Evolutionary conservation across 345 rosid species (phyloP), one percentile per base, ranked within the genome.

Genomic region (Murraya koenigii): DNA sequence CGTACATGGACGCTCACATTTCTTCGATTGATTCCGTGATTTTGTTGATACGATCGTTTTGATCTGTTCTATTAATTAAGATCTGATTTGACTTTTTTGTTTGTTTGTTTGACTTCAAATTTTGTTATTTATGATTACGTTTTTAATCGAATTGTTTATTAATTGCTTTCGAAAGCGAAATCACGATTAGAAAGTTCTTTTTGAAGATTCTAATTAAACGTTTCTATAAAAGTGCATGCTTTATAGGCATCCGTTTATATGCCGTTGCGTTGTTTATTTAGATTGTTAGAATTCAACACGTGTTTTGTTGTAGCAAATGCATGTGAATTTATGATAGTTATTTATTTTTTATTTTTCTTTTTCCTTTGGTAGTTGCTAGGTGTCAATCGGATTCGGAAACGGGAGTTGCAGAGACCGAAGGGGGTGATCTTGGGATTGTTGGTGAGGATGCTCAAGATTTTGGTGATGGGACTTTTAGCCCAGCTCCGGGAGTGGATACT

Each of bases 401-500:
- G 0, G 93, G 82, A 77, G 89, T 77, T 66, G 82, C 68, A 0
- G 94, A 83, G 64, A 78, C 80, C 55, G 96, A 88, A 66, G 99
- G 88, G 70, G 93, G 88, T 65, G 94, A 92, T 77, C 67, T 89
- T 69, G 94, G 97, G 77, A 83, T 90, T 70, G 89, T 90, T 63
- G 87, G 90, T 71, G 90, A 87, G 39, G 97, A 93, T 79, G 82
- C 82, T 47, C 89, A 83, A 36, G 91, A 93, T 38, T 86, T 87
- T 41, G 87, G 84, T 62, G 87, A 77, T 63, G 86, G 79, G 59
- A 83, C 32, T 70, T 90, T 88, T 63, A 80, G 75, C 61, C 87
- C 95, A 11, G 92, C 97, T 85, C 88, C 91, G 8, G 95, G 92
- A 69, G 83, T 95, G 49, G 90, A 84, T 35, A 90, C 93, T 13